A percentile compares a stretch with the other conserved stretches of the same genome.
phyloP scores from a whole-genome alignment of 2,329 filamentous ascomycete genomes.

The Monosporascus cannonballus region DNA sequence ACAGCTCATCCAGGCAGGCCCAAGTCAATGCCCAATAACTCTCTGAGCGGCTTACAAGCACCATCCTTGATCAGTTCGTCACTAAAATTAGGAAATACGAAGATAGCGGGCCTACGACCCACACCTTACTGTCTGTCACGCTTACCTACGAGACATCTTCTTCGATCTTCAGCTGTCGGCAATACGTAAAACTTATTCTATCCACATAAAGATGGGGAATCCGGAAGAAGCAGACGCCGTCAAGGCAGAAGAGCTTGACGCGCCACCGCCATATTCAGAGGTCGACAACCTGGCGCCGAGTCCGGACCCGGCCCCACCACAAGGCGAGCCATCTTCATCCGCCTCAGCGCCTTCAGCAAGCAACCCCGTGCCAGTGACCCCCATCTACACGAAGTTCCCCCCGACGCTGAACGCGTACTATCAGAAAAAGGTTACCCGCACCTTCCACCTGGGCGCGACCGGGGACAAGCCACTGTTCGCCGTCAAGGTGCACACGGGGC shows the following conservation, averaged over 20 bases:
- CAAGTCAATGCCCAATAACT: too few relatives aligned
- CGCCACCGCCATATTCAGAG: constrained; percentile 7
- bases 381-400: constrained; percentile 6
- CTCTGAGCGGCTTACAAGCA: too few relatives aligned
- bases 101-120: too few relatives aligned
- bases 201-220: constrained; percentile 4
- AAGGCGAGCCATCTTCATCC: not conserved
- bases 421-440: constrained; percentile 4
- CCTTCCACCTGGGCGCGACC: constrained; percentile 15
- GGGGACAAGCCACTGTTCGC: constrained; percentile 12
- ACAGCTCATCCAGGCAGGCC: too few relatives aligned
- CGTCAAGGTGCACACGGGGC: constrained; percentile 11
- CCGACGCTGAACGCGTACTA: constrained; percentile 15
- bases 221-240: constrained; percentile 2
- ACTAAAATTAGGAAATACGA: too few relatives aligned
- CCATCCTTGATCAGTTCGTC: too few relatives aligned
- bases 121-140: too few relatives aligned
- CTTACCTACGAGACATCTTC: too few relatives aligned
- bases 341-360: constrained; percentile 1
- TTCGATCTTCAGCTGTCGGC: too few relatives aligned
- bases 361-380: too few relatives aligned
- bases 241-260: not conserved
- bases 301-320: not conserved
- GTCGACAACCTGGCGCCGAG: not conserved
- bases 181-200: too few relatives aligned